Conservation (phyloP, 768 basidiomycete species). For the Boletus sp. region DNA sequence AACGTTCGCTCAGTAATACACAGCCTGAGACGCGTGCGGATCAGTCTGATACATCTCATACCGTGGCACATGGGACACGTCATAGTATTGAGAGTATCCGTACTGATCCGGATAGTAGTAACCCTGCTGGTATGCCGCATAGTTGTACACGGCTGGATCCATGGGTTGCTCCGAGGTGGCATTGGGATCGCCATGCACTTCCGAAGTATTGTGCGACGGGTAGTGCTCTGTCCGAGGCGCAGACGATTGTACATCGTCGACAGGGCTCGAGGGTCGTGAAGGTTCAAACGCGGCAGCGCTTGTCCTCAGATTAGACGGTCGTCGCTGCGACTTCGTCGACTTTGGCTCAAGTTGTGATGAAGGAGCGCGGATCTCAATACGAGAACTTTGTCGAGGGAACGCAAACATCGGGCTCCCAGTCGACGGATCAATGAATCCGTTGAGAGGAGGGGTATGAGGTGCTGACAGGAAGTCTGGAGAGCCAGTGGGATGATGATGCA, state of each 20-base stretch:
- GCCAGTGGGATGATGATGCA: constrained; percentile 57
- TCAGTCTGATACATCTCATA: constrained; percentile 68
- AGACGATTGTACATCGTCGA: constrained; percentile 13
- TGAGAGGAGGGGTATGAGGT: constrained; percentile 59
- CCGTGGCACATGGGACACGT: constrained; percentile 60
- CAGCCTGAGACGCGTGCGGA: constrained; percentile 46
- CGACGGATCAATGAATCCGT: constrained; percentile 62
- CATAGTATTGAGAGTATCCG: constrained; percentile 64
- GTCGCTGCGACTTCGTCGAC: constrained; percentile 22
- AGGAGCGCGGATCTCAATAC: constrained; percentile 74
- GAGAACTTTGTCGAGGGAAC: constrained; percentile 67
- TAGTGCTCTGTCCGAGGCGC: constrained; percentile 14
- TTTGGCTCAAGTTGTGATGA: constrained; percentile 27
- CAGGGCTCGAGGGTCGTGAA: constrained; percentile 31
- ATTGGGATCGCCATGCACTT: constrained; percentile 16
- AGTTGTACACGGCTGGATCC: constrained; percentile 47
- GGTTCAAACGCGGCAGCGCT: constrained; percentile 53
- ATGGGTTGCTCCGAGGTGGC: constrained; percentile 27
- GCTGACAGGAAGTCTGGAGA: constrained; percentile 65
- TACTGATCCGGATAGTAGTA: constrained; percentile 77
- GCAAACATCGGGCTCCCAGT: constrained; percentile 73
- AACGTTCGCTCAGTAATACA: constrained; percentile 53
- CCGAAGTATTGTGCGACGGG: constrained; percentile 5
- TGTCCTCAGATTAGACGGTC: constrained; percentile 47
- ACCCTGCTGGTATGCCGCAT: constrained; percentile 53